Evolutionary conservation across 2,329 filamentous ascomycete species (phyloP).

Genomic region (Colletotrichum navitas): DNA sequence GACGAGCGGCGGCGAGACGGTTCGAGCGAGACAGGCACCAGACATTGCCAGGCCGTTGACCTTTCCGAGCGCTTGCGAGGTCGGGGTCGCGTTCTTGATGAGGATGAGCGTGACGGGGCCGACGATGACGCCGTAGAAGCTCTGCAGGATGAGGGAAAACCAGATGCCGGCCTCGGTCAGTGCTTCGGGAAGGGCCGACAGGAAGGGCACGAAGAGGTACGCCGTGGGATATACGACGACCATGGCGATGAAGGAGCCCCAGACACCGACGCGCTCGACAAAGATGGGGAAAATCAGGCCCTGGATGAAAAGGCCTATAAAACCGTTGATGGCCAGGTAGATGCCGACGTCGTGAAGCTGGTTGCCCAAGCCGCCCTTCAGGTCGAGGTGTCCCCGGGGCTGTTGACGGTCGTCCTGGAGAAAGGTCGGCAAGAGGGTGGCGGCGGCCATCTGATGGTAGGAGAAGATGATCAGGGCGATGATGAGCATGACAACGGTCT

Average conservation of each 20-base stretch:
- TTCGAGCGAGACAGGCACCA: slow-evolving; percentile 78
- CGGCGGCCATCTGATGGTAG: slow-evolving; percentile 62
- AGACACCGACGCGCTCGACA: slow-evolving; percentile 74
- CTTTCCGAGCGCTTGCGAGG: slow-evolving; percentile 72
- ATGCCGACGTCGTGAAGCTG: slow-evolving; percentile 74
- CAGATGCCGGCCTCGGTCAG: slow-evolving; percentile 74
- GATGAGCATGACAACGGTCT: slow-evolving; percentile 58
- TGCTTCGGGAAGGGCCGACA: slow-evolving; percentile 67
- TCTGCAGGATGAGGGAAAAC: slow-evolving; percentile 73
- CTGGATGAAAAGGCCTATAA: slow-evolving; percentile 80
- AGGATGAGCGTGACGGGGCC: slow-evolving; percentile 78
- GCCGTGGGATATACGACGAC: slow-evolving; percentile 75
- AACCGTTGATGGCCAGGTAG: slow-evolving; percentile 77
- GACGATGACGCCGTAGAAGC: slow-evolving; percentile 75
- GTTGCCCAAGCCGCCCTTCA: slow-evolving; percentile 74
- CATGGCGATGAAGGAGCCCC: slow-evolving; percentile 74
- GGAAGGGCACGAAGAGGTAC: slow-evolving; percentile 77
- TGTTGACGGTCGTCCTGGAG: slow-evolving; percentile 54
- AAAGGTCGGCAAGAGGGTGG: slow-evolving; percentile 57
- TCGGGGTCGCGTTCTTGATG: slow-evolving; percentile 78
- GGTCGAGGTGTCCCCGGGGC: slow-evolving; percentile 50
- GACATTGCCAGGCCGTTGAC: slow-evolving; percentile 81
- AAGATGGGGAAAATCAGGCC: slow-evolving; percentile 76
- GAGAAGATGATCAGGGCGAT: slow-evolving; percentile 56
- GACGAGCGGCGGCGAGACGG: slow-evolving; percentile 75